A percentile compares a stretch with the other conserved stretches of the same genome.
These are phyloP conservation scores for Coemansia sp. DNA, from an alignment of 192 early-diverging fungal species.

Conservation along the genomic window DNA sequence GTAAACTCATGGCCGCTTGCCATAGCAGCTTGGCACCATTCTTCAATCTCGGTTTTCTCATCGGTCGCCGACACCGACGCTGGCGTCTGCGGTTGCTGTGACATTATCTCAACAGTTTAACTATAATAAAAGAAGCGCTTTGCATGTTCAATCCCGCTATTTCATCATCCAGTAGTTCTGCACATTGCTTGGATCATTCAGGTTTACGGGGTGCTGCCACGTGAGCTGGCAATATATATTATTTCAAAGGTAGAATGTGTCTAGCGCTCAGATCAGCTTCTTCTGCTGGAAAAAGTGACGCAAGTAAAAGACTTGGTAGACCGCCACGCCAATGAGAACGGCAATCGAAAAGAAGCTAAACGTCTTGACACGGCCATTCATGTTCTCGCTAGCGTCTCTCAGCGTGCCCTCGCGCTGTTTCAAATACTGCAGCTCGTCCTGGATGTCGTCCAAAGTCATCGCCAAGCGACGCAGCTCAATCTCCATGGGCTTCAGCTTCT, in stretches of 20 bases:
- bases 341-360: constrained; percentile 69
- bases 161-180: background rate
- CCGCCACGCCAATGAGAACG: constrained; percentile 68
- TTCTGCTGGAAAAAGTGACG: constrained; percentile 85
- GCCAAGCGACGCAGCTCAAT: constrained; percentile 81
- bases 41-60: background rate
- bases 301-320: constrained; percentile 81
- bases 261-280: constrained; percentile 67
- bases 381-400: constrained; percentile 90
- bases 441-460: constrained; percentile 69
- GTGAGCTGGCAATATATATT: constrained; percentile 2
- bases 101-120: background rate
- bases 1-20: background rate
- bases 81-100: background rate
- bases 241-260: background rate
- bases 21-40: background rate
- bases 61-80: background rate
- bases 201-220: constrained; percentile 14
- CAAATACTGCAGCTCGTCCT: constrained; percentile 82
- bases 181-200: background rate
- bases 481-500: constrained; percentile 87
- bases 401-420: constrained; percentile 77
- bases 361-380: constrained; percentile 78
- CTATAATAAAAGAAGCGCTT: no score
- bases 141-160: background rate